Percentiles rank a stretch among this genome's conserved stretches.
Conservation (phyloP, 257 asterid species). For the Solanum virginianum region DNA sequence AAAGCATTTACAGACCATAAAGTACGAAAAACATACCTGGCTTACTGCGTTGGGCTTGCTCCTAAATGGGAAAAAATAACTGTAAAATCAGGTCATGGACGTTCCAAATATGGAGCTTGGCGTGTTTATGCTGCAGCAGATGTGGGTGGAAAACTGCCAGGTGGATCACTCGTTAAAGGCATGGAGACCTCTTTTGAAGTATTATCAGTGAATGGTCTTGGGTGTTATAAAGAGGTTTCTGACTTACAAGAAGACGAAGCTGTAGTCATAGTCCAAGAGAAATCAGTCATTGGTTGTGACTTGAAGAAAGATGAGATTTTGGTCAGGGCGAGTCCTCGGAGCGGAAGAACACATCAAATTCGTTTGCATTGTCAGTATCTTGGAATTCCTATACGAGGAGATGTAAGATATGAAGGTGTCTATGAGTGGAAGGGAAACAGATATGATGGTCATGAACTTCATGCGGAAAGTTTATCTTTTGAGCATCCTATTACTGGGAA, state of each 20-base stretch:
- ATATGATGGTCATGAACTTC: conserved; percentile 77
- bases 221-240: conserved; percentile 8
- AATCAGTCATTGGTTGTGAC: conserved; percentile 25
- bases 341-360: conserved; percentile 95
- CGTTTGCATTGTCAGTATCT: conserved; percentile 90
- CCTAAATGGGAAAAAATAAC: conserved; percentile 49
- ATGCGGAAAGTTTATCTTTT: conserved; percentile 82
- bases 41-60: conserved; percentile 47
- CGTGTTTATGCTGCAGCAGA: conserved; percentile 78
- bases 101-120: conserved; percentile 94
- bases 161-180: conserved; percentile 68
- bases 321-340: conserved; percentile 65
- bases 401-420: conserved; percentile 84
- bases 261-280: conserved; percentile 36
- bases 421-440: conserved; percentile 57
- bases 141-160: conserved; percentile 65
- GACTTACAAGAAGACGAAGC: conserved; percentile 18
- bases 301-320: conserved; percentile 50
- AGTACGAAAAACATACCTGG: conserved; percentile 68
- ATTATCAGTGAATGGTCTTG: conserved; percentile 43
- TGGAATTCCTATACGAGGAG: conserved; percentile 80
- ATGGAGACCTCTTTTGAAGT: conserved; percentile 76
- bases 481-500: conserved; percentile 72
- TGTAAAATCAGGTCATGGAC: conserved; percentile 80
- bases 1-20: conserved; percentile 73